A percentile compares a stretch with the other conserved stretches of the same genome.
Conservation (phyloP, 31 red algal genomes). For the Endocladia muricata region DNA sequence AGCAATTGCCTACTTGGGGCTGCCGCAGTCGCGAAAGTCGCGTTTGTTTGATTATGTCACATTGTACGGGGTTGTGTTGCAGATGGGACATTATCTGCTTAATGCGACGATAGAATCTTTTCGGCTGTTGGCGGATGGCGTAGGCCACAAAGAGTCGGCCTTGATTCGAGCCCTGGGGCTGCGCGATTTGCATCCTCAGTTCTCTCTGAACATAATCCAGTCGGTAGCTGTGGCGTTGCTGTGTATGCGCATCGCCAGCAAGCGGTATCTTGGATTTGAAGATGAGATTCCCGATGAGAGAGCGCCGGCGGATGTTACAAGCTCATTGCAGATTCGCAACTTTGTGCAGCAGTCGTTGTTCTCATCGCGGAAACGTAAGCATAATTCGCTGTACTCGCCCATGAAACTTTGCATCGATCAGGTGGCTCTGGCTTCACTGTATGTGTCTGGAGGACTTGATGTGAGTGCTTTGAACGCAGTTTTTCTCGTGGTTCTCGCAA, state of each 20-base stretch:
- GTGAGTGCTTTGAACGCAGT: conserved; percentile 32
- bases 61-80: conserved; percentile 15
- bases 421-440: conserved; percentile 50
- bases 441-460: conserved; percentile 24
- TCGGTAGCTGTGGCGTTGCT: conserved; percentile 18
- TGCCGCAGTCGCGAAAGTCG: conserved; percentile 24
- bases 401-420: conserved; percentile 48
- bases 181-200: background rate
- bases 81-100: conserved; percentile 29
- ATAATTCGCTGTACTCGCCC: conserved; percentile 29
- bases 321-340: conserved; percentile 5
- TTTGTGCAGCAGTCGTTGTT: conserved; percentile 30
- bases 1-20: conserved; percentile 17
- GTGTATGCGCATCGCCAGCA: conserved; percentile 19
- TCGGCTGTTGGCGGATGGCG: background rate
- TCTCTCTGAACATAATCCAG: conserved; percentile 33
- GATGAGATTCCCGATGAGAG: background rate
- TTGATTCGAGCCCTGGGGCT: conserved; percentile 20
- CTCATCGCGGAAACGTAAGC: conserved; percentile 1
- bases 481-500: conserved; percentile 22
- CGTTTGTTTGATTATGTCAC: conserved; percentile 10
- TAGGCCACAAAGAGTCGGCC: background rate
- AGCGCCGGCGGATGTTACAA: background rate
- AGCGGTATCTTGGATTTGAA: background rate
- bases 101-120: conserved; percentile 3